A percentile compares a stretch with the other conserved stretches of the same genome.
Evolutionary conservation across 805 yeast species (phyloP).

Genomic region (Candida rishiriensis): DNA sequence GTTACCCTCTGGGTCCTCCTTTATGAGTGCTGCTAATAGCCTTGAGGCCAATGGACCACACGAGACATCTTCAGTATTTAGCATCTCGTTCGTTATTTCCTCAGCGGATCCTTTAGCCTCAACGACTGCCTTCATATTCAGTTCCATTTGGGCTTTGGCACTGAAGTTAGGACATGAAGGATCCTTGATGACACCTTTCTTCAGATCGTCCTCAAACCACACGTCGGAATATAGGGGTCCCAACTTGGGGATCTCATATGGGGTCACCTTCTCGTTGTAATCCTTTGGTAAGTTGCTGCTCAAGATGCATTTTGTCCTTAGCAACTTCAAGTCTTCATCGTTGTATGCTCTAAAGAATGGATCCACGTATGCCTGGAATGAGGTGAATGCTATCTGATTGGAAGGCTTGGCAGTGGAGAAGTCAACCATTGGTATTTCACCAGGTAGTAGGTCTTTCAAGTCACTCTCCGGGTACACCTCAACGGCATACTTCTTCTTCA

Average conservation of each 20-base stretch:
- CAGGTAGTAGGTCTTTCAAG: slow-evolving; percentile 73
- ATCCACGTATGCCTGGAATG: slow-evolving; percentile 82
- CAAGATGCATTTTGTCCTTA: slow-evolving; percentile 56
- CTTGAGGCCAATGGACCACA: slow-evolving; percentile 91
- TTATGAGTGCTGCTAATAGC: slow-evolving; percentile 72
- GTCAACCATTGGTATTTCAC: slow-evolving; percentile 81
- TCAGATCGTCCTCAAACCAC: slow-evolving; percentile 81
- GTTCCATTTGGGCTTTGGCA: slow-evolving; percentile 18
- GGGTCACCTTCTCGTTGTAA: slow-evolving; percentile 64
- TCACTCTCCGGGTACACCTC: slow-evolving; percentile 85
- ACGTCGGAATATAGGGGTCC: slow-evolving; percentile 78
- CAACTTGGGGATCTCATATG: slow-evolving; percentile 77
- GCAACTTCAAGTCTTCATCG: slow-evolving; percentile 77
- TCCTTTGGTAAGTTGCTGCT: slow-evolving; percentile 43
- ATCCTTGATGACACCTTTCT: slow-evolving; percentile 23
- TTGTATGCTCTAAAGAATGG: slow-evolving; percentile 72
- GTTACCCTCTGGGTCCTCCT: slow-evolving; percentile 34
- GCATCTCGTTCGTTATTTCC: slow-evolving; percentile 50
- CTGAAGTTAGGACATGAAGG: slow-evolving; percentile 11
- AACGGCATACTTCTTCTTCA: slow-evolving; percentile 77
- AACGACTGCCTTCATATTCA: slow-evolving; percentile 18
- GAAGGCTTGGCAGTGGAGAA: slow-evolving; percentile 78
- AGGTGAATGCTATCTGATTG: slow-evolving; percentile 87
- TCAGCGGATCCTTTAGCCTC: slow-evolving; percentile 58
- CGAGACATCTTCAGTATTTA: slow-evolving; percentile 72